phyloP scores from a whole-genome alignment of 805 yeast species.

The Hemisphaericaspora nanyangensis region DNA sequence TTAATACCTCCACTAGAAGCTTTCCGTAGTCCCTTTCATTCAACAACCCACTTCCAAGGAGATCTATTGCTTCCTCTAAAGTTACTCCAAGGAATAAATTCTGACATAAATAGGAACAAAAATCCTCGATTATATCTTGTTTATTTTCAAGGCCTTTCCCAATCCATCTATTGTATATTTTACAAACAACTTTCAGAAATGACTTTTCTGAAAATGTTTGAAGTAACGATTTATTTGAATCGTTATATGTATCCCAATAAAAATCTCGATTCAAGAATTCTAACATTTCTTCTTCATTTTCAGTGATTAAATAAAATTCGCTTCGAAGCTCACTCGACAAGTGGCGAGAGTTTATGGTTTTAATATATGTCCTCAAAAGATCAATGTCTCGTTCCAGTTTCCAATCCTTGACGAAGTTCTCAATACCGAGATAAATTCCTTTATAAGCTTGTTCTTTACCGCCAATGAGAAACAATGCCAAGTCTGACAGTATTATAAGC shows the following conservation, averaged over 20 bases:
- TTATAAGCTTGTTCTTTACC: neutral
- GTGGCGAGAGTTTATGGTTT: neutral
- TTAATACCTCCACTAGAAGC: slow-evolving; percentile 28
- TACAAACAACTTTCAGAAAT: neutral
- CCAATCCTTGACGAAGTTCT: neutral
- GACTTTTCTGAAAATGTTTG: neutral
- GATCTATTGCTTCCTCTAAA: slow-evolving; percentile 3
- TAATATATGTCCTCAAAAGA: neutral
- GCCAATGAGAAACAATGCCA: neutral
- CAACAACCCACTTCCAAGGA: slow-evolving; percentile 11
- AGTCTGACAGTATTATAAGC: neutral
- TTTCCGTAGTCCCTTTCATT: slow-evolving; percentile 24
- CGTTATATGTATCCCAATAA: neutral
- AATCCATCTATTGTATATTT: slow-evolving; percentile 3
- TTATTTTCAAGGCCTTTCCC: neutral
- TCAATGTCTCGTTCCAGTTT: neutral
- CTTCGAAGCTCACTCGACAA: neutral
- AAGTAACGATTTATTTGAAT: neutral
- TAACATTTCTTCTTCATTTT: slow-evolving; percentile 2
- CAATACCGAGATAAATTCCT: neutral
- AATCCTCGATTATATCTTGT: slow-evolving; percentile 1
- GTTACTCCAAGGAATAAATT: neutral
- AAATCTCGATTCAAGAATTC: slow-evolving; percentile 1
- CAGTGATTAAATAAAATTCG: neutral
- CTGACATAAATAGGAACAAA: slow-evolving; percentile 1